Evolutionary conservation across 78 protist species (phyloP).

Genomic region (Dictyostelium brefeldianum): DNA sequence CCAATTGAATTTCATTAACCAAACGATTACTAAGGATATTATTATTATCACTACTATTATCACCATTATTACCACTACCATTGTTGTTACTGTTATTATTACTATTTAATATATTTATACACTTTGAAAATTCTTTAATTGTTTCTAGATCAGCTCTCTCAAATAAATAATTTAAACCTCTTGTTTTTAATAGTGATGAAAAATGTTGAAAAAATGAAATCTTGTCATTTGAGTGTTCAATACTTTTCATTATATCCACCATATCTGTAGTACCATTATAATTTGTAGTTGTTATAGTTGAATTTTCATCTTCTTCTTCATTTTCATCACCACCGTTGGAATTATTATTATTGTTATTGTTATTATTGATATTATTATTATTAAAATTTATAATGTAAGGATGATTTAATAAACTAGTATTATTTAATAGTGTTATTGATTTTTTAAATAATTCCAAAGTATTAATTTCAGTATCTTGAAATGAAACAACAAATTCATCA

Average conservation of each 20-base stretch:
- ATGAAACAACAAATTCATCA: conserved; percentile 29
- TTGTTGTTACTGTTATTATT: neutral
- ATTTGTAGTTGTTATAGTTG: neutral
- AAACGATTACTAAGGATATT: neutral
- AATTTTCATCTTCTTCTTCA: neutral
- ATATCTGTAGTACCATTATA: neutral
- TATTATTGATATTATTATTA: neutral
- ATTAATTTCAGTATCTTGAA: conserved; percentile 11
- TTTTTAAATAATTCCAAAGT: neutral
- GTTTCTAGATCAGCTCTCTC: neutral
- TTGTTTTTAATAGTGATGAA: conserved; percentile 14
- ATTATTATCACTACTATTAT: conserved; percentile 2
- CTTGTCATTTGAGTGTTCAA: neutral
- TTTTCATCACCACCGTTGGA: neutral
- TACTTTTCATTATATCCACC: neutral
- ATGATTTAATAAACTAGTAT: conserved; percentile 2
- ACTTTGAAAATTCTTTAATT: neutral
- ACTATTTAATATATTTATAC: neutral
- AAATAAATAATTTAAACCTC: conserved; percentile 23
- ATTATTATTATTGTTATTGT: neutral
- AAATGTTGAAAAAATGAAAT: conserved; percentile 32
- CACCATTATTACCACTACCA: neutral
- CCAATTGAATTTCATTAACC: conserved; percentile 14
- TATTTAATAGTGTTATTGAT: neutral
- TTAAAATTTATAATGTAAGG: neutral